Base-by-base conservation (phyloP, 1,139 yeast species). In the Zygoascus meyerae region DNA sequence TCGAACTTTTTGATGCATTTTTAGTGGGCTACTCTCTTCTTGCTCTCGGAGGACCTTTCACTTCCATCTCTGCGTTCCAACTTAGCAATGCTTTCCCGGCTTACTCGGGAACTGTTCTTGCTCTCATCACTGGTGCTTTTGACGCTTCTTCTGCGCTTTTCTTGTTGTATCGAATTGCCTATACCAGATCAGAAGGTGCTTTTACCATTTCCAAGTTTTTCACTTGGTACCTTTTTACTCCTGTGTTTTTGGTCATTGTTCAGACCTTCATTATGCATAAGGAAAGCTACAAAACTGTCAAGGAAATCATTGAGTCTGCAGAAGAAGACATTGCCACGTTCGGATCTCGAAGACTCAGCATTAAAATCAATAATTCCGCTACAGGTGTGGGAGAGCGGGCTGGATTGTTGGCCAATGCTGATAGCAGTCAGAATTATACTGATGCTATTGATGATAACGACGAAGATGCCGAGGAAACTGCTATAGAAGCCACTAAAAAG, bases 41-140 rank as follows among this genome's bases (percentile, higher is more conserved):
- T 37, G 92, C 94, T 0, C 65, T 82, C 45, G 90, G 92, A 4
- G 94, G 95, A 1, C 95, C 95, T 6, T 85, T 85, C 63, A 83
- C 83, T 15, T 84, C 82, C 60, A 83, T 86, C 48, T 79, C 90
- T n/a, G 75, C 85, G 45, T 81, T 85, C 72, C 94, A 85, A 57
- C 68, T 84, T 57, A 82, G 92, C 3, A 83, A 81, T 59, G 71
- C 83, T 14, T 81, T 83, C 67, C 94, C 94, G 2, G 72, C 73
- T 46, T 74, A 74, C 57, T 80, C 89, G 3, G 95, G 95, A 2
- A 70, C 82, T 45, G 72, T 84, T 40, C 64, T 86, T 55, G 92
- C 94, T 0, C 61, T 82, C 14, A 67, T 86, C 46, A 82, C 92
- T 1, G 94, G 94, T 10, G 82, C 89, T 0, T 81, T 84, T 56